Conservation (phyloP, 768 basidiomycete genomes). For the Amylocystis lapponica region DNA sequence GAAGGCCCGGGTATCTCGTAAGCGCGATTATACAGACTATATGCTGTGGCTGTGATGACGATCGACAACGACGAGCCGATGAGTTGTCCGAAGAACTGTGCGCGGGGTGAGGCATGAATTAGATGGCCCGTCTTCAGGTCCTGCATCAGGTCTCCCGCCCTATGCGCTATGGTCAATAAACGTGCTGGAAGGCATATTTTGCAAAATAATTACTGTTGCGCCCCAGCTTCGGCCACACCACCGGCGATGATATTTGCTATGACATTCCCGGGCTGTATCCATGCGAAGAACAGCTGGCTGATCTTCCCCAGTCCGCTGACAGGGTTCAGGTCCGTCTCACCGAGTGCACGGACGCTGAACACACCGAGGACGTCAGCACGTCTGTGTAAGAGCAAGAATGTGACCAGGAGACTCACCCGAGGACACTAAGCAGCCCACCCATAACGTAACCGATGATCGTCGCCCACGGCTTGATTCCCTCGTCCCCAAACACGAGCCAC, state of each 20-base stretch:
- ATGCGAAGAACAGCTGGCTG: constrained; percentile 89
- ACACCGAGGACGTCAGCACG: constrained; percentile 5
- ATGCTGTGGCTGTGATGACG: constrained; percentile 83
- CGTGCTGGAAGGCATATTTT: constrained; percentile 26
- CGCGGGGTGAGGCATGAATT: constrained; percentile 85
- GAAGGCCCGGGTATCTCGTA: constrained; percentile 89
- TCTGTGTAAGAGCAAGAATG: background rate
- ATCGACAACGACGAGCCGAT: constrained; percentile 88
- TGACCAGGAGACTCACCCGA: constrained; percentile 54
- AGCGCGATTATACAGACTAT: constrained; percentile 78
- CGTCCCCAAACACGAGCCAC: constrained; percentile 83
- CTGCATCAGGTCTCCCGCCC: constrained; percentile 97
- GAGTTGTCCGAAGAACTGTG: constrained; percentile 91
- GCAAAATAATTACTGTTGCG: constrained; percentile 63
- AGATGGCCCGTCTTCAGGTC: constrained; percentile 96
- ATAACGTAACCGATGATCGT: constrained; percentile 79
- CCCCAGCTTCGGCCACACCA: constrained; percentile 94
- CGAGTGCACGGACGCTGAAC: constrained; percentile 81
- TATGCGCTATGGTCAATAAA: too few species aligned
- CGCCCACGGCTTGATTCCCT: constrained; percentile 95
- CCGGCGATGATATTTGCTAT: constrained; percentile 98
- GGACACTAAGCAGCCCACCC: constrained; percentile 78
- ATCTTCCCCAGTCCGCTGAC: constrained; percentile 94
- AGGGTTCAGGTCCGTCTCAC: constrained; percentile 92
- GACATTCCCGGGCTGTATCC: constrained; percentile 90